Evolutionary conservation across 1,284 basidiomycete species (phyloP).

Genomic region (Chiua sp.): DNA sequence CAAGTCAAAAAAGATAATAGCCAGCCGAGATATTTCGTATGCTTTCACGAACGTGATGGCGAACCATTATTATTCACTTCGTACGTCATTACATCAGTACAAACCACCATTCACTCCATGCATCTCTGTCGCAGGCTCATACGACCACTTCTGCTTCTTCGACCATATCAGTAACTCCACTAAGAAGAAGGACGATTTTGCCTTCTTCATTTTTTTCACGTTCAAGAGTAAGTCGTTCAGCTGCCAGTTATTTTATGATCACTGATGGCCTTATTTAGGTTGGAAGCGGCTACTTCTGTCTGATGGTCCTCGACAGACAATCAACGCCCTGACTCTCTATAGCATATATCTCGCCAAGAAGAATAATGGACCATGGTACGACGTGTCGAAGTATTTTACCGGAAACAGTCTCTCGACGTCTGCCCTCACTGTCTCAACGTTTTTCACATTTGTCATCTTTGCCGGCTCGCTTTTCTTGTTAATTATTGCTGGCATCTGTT

Average conservation of each 20-base stretch:
- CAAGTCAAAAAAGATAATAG: conserved; percentile 93
- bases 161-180: conserved; percentile 95
- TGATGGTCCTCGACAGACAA: conserved; percentile 97
- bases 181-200: conserved; percentile 96
- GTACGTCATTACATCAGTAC: conserved; percentile 52
- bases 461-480: conserved; percentile 83
- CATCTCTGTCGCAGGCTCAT: conserved; percentile 65
- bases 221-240: conserved; percentile 83
- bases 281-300: conserved; percentile 96
- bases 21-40: conserved; percentile 95
- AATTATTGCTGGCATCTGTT: conserved; percentile 84
- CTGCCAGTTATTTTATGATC: conserved; percentile 12
- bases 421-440: conserved; percentile 85
- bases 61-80: conserved; percentile 92
- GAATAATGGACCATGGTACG: conserved; percentile 68
- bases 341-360: conserved; percentile 86
- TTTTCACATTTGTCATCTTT: conserved; percentile 92
- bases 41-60: conserved; percentile 98
- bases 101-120: neutral
- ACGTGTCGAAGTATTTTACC: conserved; percentile 70
- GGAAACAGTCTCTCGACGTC: conserved; percentile 79
- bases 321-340: conserved; percentile 94
- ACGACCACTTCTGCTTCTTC: conserved; percentile 98
- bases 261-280: conserved; percentile 50
- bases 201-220: conserved; percentile 99